Base-by-base conservation (phyloP, 1,284 basidiomycete genomes). In the Ganoderma sinense region DNA sequence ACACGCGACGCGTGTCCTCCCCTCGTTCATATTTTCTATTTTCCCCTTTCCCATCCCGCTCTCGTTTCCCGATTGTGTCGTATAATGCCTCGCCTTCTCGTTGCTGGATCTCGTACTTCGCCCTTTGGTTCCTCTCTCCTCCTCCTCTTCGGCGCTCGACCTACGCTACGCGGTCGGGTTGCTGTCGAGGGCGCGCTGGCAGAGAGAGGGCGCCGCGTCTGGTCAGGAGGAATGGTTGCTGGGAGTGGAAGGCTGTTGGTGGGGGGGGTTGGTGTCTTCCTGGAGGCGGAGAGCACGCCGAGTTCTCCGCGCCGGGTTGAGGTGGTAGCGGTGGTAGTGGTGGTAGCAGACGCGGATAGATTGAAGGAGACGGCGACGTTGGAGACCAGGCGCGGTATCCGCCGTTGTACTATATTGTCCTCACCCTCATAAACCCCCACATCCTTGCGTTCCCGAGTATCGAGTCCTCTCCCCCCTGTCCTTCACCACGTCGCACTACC, bases 121-220 rank as follows among this genome's bases (percentile, higher is more conserved):
- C 62, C 69, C 33, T 71, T 86, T 61, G 84, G 89, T 87, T 90
- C 92, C 89, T 81, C 83, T 81, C 70, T 87, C 85, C 84, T 78
- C 87, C 88, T 87, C 86, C 84, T 87, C 83, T 78, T 79, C 78
- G 73, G 75, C 73, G 72, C 74, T 75, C 71, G 74, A 71, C 68
- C 58, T n/a, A 26, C 41, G n/a, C 53, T 68, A 39, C 29, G 65
- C 72, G 71, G 74, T 68, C 70, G 75, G 75, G 74, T 74, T 75
- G 10, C 76, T 75, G 75, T 74, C 65, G 85, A 86, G 87, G 89
- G 90, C 83, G 87, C 80, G 90, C 76, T 83, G 82, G 85, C 83
- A 83, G 82, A 83, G 88, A 93, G 91, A 93, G 91, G 91, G 91
- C 90, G 83, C 82, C 87, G 84, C 84, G 87, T 82, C 80, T 82